Percentiles rank a stretch among this genome's conserved stretches.
These are phyloP conservation scores for Geotrichum carabidarum DNA, from an alignment of 1,139 yeast species.

Conservation along the genomic window DNA sequence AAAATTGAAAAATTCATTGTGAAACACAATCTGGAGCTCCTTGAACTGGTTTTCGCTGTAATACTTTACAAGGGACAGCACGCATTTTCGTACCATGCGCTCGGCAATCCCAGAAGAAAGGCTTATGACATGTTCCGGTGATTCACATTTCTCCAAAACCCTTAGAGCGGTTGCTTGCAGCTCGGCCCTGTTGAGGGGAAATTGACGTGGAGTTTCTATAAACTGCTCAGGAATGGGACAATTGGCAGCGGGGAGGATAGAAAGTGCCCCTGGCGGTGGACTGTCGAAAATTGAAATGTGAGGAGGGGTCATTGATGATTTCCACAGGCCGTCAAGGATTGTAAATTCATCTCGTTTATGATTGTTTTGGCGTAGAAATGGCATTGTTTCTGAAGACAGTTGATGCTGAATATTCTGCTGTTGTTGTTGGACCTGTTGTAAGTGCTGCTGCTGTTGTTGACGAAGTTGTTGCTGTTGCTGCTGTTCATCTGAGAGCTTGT, in stretches of 20 bases:
- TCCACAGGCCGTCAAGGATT: too few relatives aligned
- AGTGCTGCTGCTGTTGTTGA: slow-evolving; percentile 2
- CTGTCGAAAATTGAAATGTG: too few relatives aligned
- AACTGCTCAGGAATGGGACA: too few relatives aligned
- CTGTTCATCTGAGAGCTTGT: neutral
- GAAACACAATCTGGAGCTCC: slow-evolving; percentile 8
- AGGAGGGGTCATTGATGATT: too few relatives aligned
- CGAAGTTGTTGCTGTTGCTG: neutral
- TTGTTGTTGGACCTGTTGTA: neutral
- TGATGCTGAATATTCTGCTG: neutral
- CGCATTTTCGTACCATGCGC: slow-evolving; percentile 9
- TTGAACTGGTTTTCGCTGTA: slow-evolving; percentile 3
- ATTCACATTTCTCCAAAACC: neutral
- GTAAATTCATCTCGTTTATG: too few relatives aligned
- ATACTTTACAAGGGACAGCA: neutral
- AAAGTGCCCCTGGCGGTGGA: too few relatives aligned
- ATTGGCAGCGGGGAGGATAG: too few relatives aligned
- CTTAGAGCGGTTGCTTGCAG: neutral
- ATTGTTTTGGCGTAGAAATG: too few relatives aligned
- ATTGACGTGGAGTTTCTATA: too few relatives aligned
- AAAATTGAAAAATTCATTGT: neutral
- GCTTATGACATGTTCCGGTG: neutral
- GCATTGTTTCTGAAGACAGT: too few relatives aligned
- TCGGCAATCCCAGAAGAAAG: slow-evolving; percentile 1
- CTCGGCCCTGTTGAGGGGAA: neutral